Evolutionary conservation across 225 moss, liverwort and hornwort species (phyloP), one percentile per base, ranked within the genome.

Genomic region (Asterella californica): DNA sequence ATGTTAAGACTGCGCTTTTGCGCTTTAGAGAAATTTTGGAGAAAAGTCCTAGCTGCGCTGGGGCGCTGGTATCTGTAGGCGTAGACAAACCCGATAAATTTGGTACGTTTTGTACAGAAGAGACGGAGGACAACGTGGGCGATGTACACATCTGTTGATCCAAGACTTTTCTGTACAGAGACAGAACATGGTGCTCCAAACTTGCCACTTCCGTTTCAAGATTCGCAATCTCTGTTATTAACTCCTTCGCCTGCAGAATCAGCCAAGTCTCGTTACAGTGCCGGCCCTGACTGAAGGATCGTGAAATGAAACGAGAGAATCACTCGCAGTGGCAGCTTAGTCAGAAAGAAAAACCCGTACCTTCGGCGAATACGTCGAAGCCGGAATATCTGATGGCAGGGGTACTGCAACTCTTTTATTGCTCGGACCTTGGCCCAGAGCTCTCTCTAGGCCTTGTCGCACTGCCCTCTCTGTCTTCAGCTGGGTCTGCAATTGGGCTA

Each of bases 111-210:
- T 30, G 89, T 82, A 64, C 81, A 79, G 79, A 79, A 19, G 79
- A 79, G 50, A 79, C 79, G 5, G 79, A 68, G 19, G 79, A 79
- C 29, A 79, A 50, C 0, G 81, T 68, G 0, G 83, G 79, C 21
- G 79, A 75, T 49, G 82, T 72, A 72, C 70, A 85, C 12, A 92
- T 83, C 79, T 91, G 85, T 57, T 91, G 87, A 70, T 93, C 92
- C 27, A 96, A 50, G 69, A 96, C 92, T 79, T 92, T 92, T 22
- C 95, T 85, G 79, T 93, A 96, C 10, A 96, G 83, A 68, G 86
- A 90, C 0, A 96, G 83, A 25, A 96, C 95, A 76, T 96, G 95
- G 22, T 96, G 95, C 88, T 96, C 95, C 78, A 96, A 82, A 68
- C 87, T 86, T 4, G 89, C 91, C 62, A 96, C 95, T 84, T 96